A percentile compares a stretch with the other conserved stretches of the same genome.
Evolutionary conservation across 1,284 basidiomycete genomes (phyloP).

Genomic region (Coniferiporia sulphurascens): DNA sequence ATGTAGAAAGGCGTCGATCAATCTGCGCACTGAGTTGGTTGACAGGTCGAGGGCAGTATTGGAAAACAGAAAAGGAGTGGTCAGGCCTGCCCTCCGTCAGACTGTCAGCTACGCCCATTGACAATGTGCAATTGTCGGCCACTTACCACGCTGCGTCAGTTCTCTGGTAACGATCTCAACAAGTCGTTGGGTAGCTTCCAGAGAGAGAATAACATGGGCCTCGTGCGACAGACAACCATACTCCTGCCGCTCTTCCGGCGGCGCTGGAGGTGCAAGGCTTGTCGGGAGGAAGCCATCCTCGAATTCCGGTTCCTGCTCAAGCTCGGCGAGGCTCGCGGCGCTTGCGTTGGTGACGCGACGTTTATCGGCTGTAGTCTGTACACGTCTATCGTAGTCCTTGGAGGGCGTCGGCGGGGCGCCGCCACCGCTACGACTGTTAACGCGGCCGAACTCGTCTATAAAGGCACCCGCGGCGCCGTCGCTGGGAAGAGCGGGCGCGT

Average conservation of each 20-base stretch:
- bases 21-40: conserved; percentile 59
- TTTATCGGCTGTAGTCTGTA: neutral
- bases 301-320: conserved; percentile 21
- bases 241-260: conserved; percentile 34
- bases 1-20: conserved; percentile 73
- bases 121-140: neutral
- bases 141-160: conserved; percentile 53
- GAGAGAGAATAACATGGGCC: conserved; percentile 67
- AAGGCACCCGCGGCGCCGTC: conserved; percentile 15
- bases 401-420: conserved; percentile 30
- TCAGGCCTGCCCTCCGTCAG: conserved; percentile 49
- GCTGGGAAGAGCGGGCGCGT: too few species aligned
- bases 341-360: conserved; percentile 6
- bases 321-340: conserved; percentile 3
- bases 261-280: conserved; percentile 22
- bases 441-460: conserved; percentile 64
- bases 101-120: neutral
- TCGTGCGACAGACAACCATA: conserved; percentile 73
- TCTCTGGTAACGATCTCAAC: conserved; percentile 69
- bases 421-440: conserved; percentile 35
- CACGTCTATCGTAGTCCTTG: conserved; percentile 8
- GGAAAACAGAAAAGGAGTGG: conserved; percentile 86
- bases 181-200: conserved; percentile 69
- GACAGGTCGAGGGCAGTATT: conserved; percentile 81
- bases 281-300: conserved; percentile 38